Base-by-base conservation (phyloP, 257 asterid genomes). In the Solanum tarijense region DNA sequence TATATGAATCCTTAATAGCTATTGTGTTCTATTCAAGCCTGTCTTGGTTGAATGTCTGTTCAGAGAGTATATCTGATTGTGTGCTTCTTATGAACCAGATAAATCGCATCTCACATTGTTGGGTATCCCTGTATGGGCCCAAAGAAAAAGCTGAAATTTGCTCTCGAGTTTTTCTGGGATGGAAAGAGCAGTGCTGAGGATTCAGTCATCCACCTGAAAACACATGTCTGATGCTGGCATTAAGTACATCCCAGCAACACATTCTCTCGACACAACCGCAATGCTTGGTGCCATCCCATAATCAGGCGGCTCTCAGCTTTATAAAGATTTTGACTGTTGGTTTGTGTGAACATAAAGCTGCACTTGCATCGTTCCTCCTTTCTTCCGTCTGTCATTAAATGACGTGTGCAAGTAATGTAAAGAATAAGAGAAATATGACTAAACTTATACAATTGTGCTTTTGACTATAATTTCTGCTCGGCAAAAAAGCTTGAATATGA, bases 121-220 rank as follows among this genome's bases (percentile, higher is more conserved):
- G 93, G 94, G 89, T 91, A 92, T 86, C 94, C 93, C 27, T 93
- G 93, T 41, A 90, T 91, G 92, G 92, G 93, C 89, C 93, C 93
- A 12, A 92, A 92, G 89, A 92, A 93, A 89, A 93, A 92, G 89
- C 88, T 91, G 87, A 92, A 92, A 88, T 92, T 92, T 87, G 91
- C 94, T 87, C 91, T 92, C 21, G 93, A 92, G 86, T 92, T 92
- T 29, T 92, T 92, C 91, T 92, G 93, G 92, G 93, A 92, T 92
- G 90, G 90, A 82, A 92, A 92, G 90, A 91, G 92, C 91, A 91
- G 83, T 68, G 91, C 94, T 3, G 93, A 90, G 92, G 94, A 92
- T n/a, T 89, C 90, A 93, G 60, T 88, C 94, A 83, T 91, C 94
- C 46, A 92, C 91, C 92, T 92, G 94, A 93, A 92, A 92, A 88